Conservation (phyloP, 192 early-diverging fungal genomes). For the Glomus cerebriforme region DNA sequence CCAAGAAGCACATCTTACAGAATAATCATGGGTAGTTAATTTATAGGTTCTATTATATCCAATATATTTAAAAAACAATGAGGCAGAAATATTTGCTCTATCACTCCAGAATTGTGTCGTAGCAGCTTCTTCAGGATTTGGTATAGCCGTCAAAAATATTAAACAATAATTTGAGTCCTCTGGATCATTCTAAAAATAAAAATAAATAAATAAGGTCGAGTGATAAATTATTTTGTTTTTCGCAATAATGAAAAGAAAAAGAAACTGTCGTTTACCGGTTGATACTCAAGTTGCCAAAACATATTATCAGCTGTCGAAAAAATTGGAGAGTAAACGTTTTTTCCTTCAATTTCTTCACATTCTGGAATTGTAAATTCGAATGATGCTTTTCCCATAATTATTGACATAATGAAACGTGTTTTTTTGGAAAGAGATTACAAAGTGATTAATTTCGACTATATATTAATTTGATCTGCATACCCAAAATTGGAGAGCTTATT, state of each 20-base stretch:
- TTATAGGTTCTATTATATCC: background rate
- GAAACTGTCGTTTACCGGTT: background rate
- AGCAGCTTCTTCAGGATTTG: background rate
- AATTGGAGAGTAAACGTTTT: background rate
- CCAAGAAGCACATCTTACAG: no score
- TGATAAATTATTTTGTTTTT: background rate
- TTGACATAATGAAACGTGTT: no score
- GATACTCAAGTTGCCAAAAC: slow-evolving; percentile 22
- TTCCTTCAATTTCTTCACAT: background rate
- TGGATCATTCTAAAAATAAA: background rate
- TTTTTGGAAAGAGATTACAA: no score
- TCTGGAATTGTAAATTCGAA: background rate
- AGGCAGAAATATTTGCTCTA: no score
- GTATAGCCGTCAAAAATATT: slow-evolving; percentile 7
- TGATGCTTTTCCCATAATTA: no score
- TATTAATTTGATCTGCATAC: no score
- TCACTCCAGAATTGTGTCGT: background rate
- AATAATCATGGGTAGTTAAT: no score
- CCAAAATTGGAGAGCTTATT: no score
- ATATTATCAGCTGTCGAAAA: slow-evolving; percentile 1
- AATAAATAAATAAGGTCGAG: background rate
- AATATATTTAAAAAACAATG: background rate
- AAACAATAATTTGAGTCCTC: background rate
- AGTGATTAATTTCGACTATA: no score
- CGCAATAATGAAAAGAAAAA: background rate